A percentile compares a stretch with the other conserved stretches of the same genome.
Evolutionary conservation across 208 protist species (phyloP).

Genomic region (Strigomonas culicis): DNA sequence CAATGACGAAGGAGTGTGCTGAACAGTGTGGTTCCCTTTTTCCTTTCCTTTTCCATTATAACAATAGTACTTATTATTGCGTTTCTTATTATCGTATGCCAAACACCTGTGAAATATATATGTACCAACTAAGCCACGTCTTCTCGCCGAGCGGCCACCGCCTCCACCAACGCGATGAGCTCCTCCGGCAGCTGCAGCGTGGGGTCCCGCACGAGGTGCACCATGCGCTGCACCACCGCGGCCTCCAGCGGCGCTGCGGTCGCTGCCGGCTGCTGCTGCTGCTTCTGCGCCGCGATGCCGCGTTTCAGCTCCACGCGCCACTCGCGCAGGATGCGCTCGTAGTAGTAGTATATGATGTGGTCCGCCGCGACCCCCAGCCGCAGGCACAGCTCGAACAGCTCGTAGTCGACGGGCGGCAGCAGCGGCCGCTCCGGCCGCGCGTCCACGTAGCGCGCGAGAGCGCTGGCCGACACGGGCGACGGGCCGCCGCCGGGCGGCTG

Average conservation of each 20-base stretch:
- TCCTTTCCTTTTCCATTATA: neutral
- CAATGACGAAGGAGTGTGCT: neutral
- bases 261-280: neutral
- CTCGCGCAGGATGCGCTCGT: constrained; percentile 65
- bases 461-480: constrained; percentile 41
- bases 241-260: constrained; percentile 29
- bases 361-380: constrained; percentile 49
- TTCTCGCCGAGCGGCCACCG: constrained; percentile 16
- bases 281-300: constrained; percentile 11
- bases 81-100: neutral
- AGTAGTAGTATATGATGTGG: constrained; percentile 59
- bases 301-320: constrained; percentile 52
- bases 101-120: neutral
- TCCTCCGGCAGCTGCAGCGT: constrained; percentile 73
- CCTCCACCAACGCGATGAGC: constrained; percentile 54
- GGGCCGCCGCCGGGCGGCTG: neutral
- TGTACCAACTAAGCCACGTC: neutral
- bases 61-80: neutral
- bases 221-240: constrained; percentile 55
- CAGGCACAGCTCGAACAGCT: constrained; percentile 68
- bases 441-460: constrained; percentile 55
- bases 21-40: neutral
- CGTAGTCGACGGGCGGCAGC: constrained; percentile 76
- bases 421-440: constrained; percentile 49
- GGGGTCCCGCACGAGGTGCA: constrained; percentile 56